Conservation (phyloP, 139 green algal species). For the Asterochloris sp. region DNA sequence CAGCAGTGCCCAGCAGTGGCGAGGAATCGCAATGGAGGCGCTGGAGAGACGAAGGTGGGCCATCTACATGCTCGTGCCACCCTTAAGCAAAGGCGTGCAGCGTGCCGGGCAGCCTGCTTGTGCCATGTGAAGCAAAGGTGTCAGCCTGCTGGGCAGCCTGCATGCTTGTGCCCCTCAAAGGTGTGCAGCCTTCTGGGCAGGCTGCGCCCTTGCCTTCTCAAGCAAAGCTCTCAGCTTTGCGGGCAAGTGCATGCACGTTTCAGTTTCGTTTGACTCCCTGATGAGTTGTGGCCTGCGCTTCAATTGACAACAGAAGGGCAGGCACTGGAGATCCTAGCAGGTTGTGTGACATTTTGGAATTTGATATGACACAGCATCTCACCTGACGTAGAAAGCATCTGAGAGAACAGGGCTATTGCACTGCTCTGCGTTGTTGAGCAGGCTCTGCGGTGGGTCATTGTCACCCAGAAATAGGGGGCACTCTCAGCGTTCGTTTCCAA, state of each 20-base stretch:
- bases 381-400: not conserved
- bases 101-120: not conserved
- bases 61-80: not conserved
- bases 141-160: not conserved
- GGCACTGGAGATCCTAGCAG: no score
- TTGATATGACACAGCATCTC: not conserved
- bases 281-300: no score
- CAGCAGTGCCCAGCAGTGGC: slow-evolving; percentile 18
- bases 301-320: no score
- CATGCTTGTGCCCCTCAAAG: not conserved
- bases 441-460: not conserved
- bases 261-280: no score
- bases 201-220: not conserved
- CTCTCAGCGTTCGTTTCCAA: not conserved
- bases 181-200: not conserved
- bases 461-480: not conserved
- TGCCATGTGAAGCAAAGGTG: no score
- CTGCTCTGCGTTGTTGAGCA: not conserved
- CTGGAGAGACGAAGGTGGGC: slow-evolving; percentile 8
- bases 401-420: not conserved
- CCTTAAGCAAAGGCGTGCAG: not conserved
- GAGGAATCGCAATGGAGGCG: slow-evolving; percentile 2
- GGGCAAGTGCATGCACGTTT: no score
- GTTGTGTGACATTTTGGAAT: not conserved
- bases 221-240: not conserved